phyloP scores from a whole-genome alignment of 306 rosid species.

The Glycine latifolia region DNA sequence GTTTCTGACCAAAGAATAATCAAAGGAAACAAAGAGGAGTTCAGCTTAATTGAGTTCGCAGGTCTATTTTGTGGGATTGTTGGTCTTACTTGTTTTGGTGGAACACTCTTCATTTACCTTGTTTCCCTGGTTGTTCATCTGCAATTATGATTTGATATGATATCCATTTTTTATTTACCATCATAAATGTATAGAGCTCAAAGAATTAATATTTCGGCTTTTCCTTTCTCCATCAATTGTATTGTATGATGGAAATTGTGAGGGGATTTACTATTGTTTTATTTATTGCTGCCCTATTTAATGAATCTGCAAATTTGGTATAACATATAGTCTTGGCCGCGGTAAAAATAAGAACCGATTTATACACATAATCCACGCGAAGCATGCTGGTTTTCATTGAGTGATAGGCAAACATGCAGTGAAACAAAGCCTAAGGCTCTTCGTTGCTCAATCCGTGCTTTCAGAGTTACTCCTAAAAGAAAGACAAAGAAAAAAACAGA shows the following conservation, averaged over 20 bases:
- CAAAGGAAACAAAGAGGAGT: conserved; percentile 40
- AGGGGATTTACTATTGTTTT: conserved; percentile 15
- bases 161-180: background rate
- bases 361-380: too few species aligned
- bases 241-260: background rate
- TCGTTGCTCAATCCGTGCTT: background rate
- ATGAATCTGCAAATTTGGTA: background rate
- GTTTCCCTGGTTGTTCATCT: conserved; percentile 54
- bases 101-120: conserved; percentile 56
- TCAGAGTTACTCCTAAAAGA: too few species aligned
- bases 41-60: conserved; percentile 41
- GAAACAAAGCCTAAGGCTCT: too few species aligned
- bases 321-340: too few species aligned
- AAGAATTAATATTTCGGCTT: background rate
- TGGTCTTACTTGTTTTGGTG: conserved; percentile 57
- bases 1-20: conserved; percentile 14
- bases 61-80: conserved; percentile 52
- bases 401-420: too few species aligned
- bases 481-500: too few species aligned
- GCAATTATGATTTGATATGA: conserved; percentile 25
- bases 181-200: background rate
- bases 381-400: too few species aligned
- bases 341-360: background rate
- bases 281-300: background rate
- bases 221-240: background rate